Evolutionary conservation across 805 yeast species (phyloP), one percentile per base, ranked within the genome.

Genomic region (Candida tibetensis): DNA sequence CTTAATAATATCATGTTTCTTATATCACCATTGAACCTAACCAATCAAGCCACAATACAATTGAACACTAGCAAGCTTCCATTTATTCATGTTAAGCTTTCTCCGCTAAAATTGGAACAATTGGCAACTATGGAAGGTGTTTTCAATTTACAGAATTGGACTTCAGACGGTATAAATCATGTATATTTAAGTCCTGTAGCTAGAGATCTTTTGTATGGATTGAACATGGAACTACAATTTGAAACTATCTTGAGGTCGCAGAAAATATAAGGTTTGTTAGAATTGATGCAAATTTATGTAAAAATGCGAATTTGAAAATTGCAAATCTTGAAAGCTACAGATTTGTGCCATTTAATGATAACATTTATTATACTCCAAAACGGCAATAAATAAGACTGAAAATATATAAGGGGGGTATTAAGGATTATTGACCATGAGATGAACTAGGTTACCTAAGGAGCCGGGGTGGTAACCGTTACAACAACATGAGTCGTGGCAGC

Each of bases 11-110:
- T 48, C 64, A 51, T 73, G 47, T 62, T 77, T 55, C 49, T 78
- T 18, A 72, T 72, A 4, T 61, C 76, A 6, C 76, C 81, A 2
- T 58, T 64, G 8, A 64, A 68, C 0, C 57, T 76, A 35, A 74
- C 82, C 0, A 52, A 61, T 27, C 77, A 72, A 40, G 82, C 76
- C 0, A 53, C 64, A 34, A 51, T 51, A 5, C 72, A 71, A 35
- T 60, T 76, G 42, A 74, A 76, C 43, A 56, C 61, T n/a, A 57
- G 72, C 26, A 47, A 57, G 13, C 56, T 72, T 33, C 80, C 82
- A 2, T 51, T 76, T 44, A 58, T 76, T 2, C 73, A 66, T 45
- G 52, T 69, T 3, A 66, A 66, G 27, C 49, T 75, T 35, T 46
- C 66, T 1, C 64, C 70, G n/a, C 53, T 66, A 22, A 39, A 39